Conservation (phyloP, 306 rosid genomes). For the Canavalia ensiformis region DNA sequence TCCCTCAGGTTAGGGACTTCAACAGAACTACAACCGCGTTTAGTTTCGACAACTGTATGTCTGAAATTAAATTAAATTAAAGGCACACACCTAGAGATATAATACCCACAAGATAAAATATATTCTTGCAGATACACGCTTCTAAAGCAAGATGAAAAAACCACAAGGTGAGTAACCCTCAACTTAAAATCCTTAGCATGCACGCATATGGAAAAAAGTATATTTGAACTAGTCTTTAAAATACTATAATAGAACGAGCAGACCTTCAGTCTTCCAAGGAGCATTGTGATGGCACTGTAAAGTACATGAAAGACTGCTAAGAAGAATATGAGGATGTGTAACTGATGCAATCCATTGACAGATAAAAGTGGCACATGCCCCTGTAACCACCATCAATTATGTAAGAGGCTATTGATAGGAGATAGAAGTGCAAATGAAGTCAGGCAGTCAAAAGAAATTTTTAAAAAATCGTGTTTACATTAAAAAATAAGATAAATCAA, state of each 20-base stretch:
- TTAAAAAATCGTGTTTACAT: slow-evolving; percentile 4
- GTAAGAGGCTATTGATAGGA: slow-evolving; percentile 22
- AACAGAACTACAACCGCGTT: not conserved
- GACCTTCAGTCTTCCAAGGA: slow-evolving; percentile 97
- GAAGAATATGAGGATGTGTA: slow-evolving; percentile 95
- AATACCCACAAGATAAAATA: not conserved
- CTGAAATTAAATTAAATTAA: not conserved
- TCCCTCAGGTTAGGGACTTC: not conserved
- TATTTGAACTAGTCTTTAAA: slow-evolving; percentile 14
- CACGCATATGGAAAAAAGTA: not conserved
- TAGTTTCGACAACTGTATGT: not conserved
- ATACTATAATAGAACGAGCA: not conserved
- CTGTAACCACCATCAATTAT: slow-evolving; percentile 58
- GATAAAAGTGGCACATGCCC: slow-evolving; percentile 82
- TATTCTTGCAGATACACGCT: not conserved
- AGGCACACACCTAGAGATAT: not conserved
- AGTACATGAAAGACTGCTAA: slow-evolving; percentile 85
- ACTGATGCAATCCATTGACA: slow-evolving; percentile 82
- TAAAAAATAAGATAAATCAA: not conserved
- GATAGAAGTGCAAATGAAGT: not conserved
- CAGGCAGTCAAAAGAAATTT: not conserved
- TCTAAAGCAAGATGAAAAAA: slow-evolving; percentile 8
- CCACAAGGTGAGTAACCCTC: slow-evolving; percentile 25
- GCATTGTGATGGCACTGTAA: slow-evolving; percentile 90
- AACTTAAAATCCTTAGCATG: not conserved